Evolutionary conservation across 108 stramenopile species (phyloP).

Genomic region (Nitzschia palea): DNA sequence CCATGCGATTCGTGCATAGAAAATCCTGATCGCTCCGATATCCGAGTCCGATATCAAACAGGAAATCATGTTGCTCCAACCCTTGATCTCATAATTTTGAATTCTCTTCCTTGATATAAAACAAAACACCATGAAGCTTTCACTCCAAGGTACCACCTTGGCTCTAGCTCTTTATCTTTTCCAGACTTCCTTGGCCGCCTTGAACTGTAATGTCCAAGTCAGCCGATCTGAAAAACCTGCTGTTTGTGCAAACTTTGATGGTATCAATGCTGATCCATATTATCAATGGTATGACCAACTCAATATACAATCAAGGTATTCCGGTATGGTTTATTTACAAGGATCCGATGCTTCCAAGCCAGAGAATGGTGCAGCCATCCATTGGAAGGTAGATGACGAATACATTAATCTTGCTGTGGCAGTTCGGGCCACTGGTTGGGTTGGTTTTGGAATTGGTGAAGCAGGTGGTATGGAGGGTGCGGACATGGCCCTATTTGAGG

Average conservation of each 20-base stretch:
- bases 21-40: no score
- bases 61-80: no score
- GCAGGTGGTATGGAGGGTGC: constrained; percentile 48
- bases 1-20: no score
- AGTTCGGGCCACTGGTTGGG: constrained; percentile 46
- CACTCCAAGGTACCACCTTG: no score
- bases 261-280: background rate
- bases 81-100: no score
- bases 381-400: constrained; percentile 38
- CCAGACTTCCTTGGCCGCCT: no score
- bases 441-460: constrained; percentile 48
- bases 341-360: constrained; percentile 8
- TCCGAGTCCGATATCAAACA: no score
- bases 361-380: constrained; percentile 37
- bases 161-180: no score
- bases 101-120: no score
- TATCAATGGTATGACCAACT: background rate
- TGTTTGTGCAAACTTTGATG: constrained; percentile 5
- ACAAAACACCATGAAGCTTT: no score
- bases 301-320: constrained; percentile 3
- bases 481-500: constrained; percentile 41
- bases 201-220: background rate
- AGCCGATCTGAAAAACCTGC: background rate
- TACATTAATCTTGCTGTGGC: constrained; percentile 36
- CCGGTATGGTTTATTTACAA: background rate